Base-by-base conservation (phyloP, 202 grass and related monocot genomes). In the Schoenoplectus tabernaemontani region DNA sequence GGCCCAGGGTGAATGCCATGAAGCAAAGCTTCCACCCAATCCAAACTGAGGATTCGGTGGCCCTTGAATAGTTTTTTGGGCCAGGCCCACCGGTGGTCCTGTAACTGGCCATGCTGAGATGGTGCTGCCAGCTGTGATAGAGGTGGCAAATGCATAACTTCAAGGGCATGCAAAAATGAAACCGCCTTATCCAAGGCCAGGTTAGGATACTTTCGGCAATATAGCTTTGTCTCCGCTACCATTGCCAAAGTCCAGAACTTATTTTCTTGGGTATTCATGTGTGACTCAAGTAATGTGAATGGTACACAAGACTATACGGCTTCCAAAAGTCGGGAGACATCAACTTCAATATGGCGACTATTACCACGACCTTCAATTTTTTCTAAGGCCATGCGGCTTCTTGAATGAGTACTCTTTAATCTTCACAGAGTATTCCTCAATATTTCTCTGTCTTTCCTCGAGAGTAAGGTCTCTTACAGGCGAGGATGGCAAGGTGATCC, bases 311-410 rank as follows among this genome's bases (percentile, higher is more conserved):
- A 34, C 17, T n/a, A 34, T 39, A 65, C 1, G 54, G 34, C 44
- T 53, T 78, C 16, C 3, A 30, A 12, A 60, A 60, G 22, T 60
- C n/a, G 58, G 7, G 58, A 60, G 9, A 28, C 9, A 60, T 13
- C 58, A 4, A 37, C 32, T 61, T 80, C 51, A 85, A 48, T 13
- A 85, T 67, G 7, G 59, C 51, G 7, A 63, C n/a, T 10, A 72
- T 20, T 23, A 85, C 83, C 4, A 24, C 12, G 0, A 51, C 62
- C 76, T 85, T 85, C 60, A 50, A 85, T 12, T 20, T 47, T 85
- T 85, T 57, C 34, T 46, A 9, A 84, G 46, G 36, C 60, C 74
- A 7, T 84, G 82, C 9, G 82, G 82, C 32, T 79, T 84, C 32
- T 26, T 78, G 59, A 68, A 84, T 1, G 82, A n/a, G 13, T 4